phyloP scores from a whole-genome alignment of 495 filamentous ascomycete genomes.

The Podospora comata region DNA sequence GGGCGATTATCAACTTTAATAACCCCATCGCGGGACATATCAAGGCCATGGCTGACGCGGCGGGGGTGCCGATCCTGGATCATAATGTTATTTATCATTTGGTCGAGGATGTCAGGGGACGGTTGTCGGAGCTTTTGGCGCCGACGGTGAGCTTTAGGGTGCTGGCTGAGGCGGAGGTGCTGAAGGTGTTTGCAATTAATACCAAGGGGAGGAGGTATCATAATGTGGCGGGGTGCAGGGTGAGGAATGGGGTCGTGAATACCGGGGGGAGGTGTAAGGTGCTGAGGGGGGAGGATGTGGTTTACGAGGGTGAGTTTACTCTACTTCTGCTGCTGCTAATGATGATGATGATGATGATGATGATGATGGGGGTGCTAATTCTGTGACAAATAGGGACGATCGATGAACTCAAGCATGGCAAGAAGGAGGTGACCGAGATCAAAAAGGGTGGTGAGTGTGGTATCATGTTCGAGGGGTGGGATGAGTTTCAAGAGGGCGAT shows the following conservation, averaged over 20 bases:
- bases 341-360: neutral
- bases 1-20: conserved; percentile 83
- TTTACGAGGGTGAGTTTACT: conserved; percentile 72
- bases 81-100: conserved; percentile 92
- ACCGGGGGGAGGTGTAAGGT: conserved; percentile 65
- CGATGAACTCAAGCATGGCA: conserved; percentile 79
- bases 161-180: conserved; percentile 82
- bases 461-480: conserved; percentile 77
- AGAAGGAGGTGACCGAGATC: conserved; percentile 86
- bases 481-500: conserved; percentile 76
- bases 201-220: conserved; percentile 64
- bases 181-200: conserved; percentile 79
- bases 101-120: conserved; percentile 72
- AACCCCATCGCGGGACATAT: conserved; percentile 66
- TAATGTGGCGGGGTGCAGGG: conserved; percentile 81
- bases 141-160: conserved; percentile 64
- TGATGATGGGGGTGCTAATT: conserved; percentile 46
- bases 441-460: conserved; percentile 91
- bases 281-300: conserved; percentile 57
- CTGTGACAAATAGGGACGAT: conserved; percentile 39
- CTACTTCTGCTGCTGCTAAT: neutral
- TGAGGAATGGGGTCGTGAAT: conserved; percentile 73
- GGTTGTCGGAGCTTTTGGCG: conserved; percentile 63
- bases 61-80: conserved; percentile 72
- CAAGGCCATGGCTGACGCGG: conserved; percentile 60